Percentiles rank a stretch among this genome's conserved stretches.
phyloP scores from a whole-genome alignment of 495 filamentous ascomycete genomes.

The Lepraria neglecta region DNA sequence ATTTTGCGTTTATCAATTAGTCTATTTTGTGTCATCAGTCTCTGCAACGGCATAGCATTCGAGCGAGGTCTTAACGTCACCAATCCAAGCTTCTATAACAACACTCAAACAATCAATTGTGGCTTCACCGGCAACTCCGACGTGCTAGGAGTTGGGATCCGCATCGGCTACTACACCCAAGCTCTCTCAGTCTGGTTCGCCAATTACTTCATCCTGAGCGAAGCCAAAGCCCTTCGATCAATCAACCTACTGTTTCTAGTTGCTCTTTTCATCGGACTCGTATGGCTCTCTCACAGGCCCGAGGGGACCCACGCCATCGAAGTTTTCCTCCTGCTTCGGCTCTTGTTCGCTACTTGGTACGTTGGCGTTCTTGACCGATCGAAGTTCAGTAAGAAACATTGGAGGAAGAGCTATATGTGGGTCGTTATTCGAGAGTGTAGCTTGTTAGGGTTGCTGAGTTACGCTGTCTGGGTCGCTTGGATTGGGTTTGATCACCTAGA shows the following conservation, averaged over 20 bases:
- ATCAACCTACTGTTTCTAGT: constrained; percentile 24
- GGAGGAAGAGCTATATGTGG: neutral
- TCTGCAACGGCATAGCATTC: neutral
- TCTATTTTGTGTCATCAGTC: no score
- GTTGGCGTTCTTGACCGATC: constrained; percentile 10
- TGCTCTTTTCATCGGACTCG: constrained; percentile 12
- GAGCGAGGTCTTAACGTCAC: neutral
- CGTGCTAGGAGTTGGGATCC: constrained; percentile 36
- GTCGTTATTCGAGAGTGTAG: constrained; percentile 3
- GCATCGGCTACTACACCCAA: constrained; percentile 38
- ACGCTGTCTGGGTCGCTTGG: constrained; percentile 19
- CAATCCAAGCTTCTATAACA: neutral
- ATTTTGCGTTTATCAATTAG: no score
- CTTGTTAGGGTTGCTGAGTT: neutral
- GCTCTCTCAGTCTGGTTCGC: constrained; percentile 33
- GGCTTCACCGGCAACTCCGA: constrained; percentile 33
- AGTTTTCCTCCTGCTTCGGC: constrained; percentile 27
- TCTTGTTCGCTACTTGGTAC: constrained; percentile 17
- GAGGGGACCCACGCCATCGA: constrained; percentile 23
- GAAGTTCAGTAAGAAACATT: neutral
- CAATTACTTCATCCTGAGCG: constrained; percentile 29
- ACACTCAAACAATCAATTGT: neutral
- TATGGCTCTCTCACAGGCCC: constrained; percentile 3
- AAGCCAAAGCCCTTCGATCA: constrained; percentile 23
- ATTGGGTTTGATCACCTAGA: constrained; percentile 15